Percentiles rank a stretch among this genome's conserved stretches.
Evolutionary conservation across 345 rosid species (phyloP).

Genomic region (Orychophragmus violaceus): DNA sequence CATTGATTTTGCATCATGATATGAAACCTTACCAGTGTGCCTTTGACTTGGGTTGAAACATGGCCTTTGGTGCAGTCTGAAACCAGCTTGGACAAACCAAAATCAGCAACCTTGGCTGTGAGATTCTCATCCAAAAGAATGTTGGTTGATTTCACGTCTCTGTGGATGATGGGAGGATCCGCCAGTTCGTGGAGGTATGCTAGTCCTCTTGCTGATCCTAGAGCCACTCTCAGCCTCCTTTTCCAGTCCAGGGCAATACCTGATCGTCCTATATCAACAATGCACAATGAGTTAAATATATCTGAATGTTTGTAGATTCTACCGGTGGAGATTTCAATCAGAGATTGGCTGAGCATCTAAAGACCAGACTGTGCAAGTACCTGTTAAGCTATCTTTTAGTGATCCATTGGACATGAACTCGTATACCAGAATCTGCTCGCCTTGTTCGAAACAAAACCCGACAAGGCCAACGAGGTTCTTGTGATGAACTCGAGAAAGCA

Average conservation of each 20-base stretch:
- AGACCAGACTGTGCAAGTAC: slow-evolving; percentile 28
- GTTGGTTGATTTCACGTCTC: slow-evolving; percentile 86
- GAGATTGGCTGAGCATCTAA: background rate
- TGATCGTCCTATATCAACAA: slow-evolving; percentile 52
- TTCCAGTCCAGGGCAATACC: slow-evolving; percentile 77
- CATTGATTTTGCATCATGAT: background rate
- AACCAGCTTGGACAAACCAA: slow-evolving; percentile 88
- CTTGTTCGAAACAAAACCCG: slow-evolving; percentile 87
- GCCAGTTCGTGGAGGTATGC: slow-evolving; percentile 97
- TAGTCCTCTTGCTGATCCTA: slow-evolving; percentile 90
- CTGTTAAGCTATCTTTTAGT: slow-evolving; percentile 70
- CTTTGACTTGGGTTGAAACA: slow-evolving; percentile 98
- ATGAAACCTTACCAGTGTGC: slow-evolving; percentile 66
- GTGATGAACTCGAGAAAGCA: slow-evolving; percentile 94
- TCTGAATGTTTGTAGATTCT: background rate
- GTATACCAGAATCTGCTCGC: slow-evolving; percentile 86
- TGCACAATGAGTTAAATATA: background rate
- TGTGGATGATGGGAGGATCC: slow-evolving; percentile 90
- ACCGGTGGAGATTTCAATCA: background rate
- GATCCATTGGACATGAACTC: slow-evolving; percentile 88
- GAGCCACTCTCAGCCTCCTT: slow-evolving; percentile 75
- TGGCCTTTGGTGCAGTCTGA: slow-evolving; percentile 90
- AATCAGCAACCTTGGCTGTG: slow-evolving; percentile 90
- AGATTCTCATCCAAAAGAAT: slow-evolving; percentile 79
- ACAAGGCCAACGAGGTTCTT: slow-evolving; percentile 85